Base-by-base conservation (phyloP, 2,329 filamentous ascomycete species). In the Paecilomyces variotii region DNA sequence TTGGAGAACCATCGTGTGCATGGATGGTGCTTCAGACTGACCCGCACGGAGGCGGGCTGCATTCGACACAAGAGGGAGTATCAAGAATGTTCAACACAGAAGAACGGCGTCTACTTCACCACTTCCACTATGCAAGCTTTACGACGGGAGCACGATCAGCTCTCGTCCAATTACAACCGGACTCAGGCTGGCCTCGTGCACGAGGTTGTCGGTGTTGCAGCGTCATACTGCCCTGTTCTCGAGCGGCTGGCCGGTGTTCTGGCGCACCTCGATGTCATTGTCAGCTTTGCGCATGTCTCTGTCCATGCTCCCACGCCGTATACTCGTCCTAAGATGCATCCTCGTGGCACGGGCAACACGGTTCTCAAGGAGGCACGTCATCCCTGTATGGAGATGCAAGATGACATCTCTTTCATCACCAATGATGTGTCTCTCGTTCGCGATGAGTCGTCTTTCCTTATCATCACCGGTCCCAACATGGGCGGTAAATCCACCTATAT, bases 391-490 rank as follows among this genome's bases (percentile, higher is more conserved):
- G 94, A 99, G 73, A 92, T 97, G 84, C 94, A 99, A 75, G 95
- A 99, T 68, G 94, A 99, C 68, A 87, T 99, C 50, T 92, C 93
- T 62, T 99, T 99, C 78, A 99, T 99, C 75, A 97, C 93, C 58
- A 99, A 99, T 72, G 93, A 99, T 66, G 90, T 97, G 25, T 86
- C 87, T 56, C 84, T 99, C 39, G 81, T 84, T 4, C 87, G 91
- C 7, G 87, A 87, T 59, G 81, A 84, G 54, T 96, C 91, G 0
- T 91, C 93, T 2, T 97, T 99, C 76, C 82, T 97, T 45, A 93
- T 97, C 77, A 97, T 97, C 71, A 97, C 93, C 0, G 94, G 94
- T 0, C 94, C 94, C 55, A 99, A 99, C 76, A 99, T 99, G 94
- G 95, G 94, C 65, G 94, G 94, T 67, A 99, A 99, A 78, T 96